phyloP scores from a whole-genome alignment of 805 yeast genomes.

The Myxozyma lipomycoides region DNA sequence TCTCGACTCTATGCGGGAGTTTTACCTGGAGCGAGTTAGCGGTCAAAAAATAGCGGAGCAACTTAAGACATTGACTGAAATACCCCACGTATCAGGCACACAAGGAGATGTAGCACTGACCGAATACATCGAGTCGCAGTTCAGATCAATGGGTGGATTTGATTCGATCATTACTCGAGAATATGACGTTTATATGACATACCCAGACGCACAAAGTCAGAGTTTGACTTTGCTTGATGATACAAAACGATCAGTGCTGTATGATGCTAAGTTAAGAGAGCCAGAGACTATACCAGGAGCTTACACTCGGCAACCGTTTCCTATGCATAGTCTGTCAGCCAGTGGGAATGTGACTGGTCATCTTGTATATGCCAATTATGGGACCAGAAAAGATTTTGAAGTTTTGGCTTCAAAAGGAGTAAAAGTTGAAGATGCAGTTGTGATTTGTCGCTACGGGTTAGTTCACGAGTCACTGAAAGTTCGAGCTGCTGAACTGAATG shows the following conservation, averaged over 20 bases:
- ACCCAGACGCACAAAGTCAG: slow-evolving; percentile 47
- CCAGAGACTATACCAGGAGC: slow-evolving; percentile 17
- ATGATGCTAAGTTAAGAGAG: slow-evolving; percentile 14
- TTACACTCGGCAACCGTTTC: slow-evolving; percentile 30
- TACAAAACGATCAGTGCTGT: slow-evolving; percentile 55
- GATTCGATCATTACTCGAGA: slow-evolving; percentile 46
- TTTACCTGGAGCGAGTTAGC: slow-evolving; percentile 52
- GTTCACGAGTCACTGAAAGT: slow-evolving; percentile 72
- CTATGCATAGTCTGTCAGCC: slow-evolving; percentile 73
- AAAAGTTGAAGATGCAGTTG: slow-evolving; percentile 54
- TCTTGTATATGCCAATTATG: slow-evolving; percentile 65
- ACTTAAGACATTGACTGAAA: slow-evolving; percentile 65
- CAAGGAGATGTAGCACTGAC: slow-evolving; percentile 75
- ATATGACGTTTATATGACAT: slow-evolving; percentile 58
- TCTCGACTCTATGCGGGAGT: slow-evolving; percentile 47
- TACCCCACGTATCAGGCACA: slow-evolving; percentile 88
- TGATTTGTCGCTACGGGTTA: slow-evolving; percentile 60
- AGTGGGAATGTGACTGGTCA: slow-evolving; percentile 68
- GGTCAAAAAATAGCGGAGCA: slow-evolving; percentile 57
- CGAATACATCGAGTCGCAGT: slow-evolving; percentile 56
- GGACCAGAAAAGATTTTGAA: slow-evolving; percentile 57
- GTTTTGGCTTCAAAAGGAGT: slow-evolving; percentile 46
- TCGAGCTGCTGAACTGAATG: slow-evolving; percentile 65
- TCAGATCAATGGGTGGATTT: slow-evolving; percentile 37
- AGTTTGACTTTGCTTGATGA: slow-evolving; percentile 5